phyloP scores from a whole-genome alignment of 2,329 filamentous ascomycete species.

The Pezicula carpinea region DNA sequence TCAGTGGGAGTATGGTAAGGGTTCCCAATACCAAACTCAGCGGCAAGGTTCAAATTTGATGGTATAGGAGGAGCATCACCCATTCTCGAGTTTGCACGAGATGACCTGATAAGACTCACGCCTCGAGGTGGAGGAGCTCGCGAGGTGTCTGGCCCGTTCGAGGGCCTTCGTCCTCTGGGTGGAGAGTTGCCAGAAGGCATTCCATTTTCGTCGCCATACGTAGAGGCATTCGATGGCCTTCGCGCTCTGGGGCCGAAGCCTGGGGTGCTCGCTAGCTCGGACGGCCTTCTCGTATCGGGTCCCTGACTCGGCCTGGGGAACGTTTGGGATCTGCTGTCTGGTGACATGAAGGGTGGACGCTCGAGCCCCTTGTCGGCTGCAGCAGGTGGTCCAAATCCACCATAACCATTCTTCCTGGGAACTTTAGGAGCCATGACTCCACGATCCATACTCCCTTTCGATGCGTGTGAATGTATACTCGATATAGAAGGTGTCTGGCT shows the following conservation, averaged over 20 bases:
- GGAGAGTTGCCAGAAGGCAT: conserved; percentile 4
- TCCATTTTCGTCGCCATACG: conserved; percentile 1
- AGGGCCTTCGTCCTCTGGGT: conserved; percentile 15
- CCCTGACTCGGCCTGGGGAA: conserved; percentile 23
- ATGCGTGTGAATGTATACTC: conserved; percentile 18
- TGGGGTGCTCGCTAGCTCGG: conserved; percentile 9
- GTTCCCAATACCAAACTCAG: conserved; percentile 57
- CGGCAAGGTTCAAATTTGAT: conserved; percentile 46
- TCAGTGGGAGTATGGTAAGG: conserved; percentile 60
- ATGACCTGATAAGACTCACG: conserved; percentile 20
- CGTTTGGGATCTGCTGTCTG: conserved; percentile 26
- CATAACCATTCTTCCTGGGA: conserved; percentile 48
- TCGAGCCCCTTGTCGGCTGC: conserved; percentile 33
- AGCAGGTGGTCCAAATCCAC: conserved; percentile 49
- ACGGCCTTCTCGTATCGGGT: conserved; percentile 16
- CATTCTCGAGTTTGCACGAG: conserved; percentile 13
- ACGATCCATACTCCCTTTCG: conserved; percentile 16
- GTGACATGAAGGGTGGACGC: conserved; percentile 31
- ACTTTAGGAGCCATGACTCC: conserved; percentile 12
- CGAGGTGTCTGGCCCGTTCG: conserved; percentile 24
- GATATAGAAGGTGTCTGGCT: conserved; percentile 17
- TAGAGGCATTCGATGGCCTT: conserved; percentile 13
- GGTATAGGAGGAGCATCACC: conserved; percentile 22
- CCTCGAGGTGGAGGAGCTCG: conserved; percentile 26
- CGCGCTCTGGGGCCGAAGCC: conserved; percentile 9